phyloP scores from a whole-genome alignment of 805 yeast genomes.

The Nematodospora valgi region DNA sequence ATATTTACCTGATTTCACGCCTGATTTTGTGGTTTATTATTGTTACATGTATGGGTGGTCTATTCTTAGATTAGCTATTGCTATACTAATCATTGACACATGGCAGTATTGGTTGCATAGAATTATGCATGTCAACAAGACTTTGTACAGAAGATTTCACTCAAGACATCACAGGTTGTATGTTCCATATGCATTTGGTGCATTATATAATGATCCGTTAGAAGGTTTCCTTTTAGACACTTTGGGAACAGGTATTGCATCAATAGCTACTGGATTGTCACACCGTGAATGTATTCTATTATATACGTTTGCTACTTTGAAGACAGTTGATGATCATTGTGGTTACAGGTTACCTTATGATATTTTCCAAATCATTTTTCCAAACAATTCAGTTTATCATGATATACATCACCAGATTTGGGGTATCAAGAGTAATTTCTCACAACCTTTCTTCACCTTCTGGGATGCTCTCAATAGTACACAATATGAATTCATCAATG shows the following conservation, averaged over 20 bases:
- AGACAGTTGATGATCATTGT: conserved; percentile 98
- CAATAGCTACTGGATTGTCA: conserved; percentile 55
- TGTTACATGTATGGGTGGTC: conserved; percentile 67
- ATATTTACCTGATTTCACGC: conserved; percentile 38
- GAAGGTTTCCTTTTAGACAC: conserved; percentile 95
- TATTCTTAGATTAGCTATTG: conserved; percentile 49
- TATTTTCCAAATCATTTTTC: conserved; percentile 85
- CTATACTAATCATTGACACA: conserved; percentile 77
- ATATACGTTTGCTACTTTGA: conserved; percentile 86
- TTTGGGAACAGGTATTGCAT: conserved; percentile 84
- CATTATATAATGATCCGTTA: conserved; percentile 87
- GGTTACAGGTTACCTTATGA: conserved; percentile 95
- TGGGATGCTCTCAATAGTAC: conserved; percentile 83
- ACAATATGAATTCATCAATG: conserved; percentile 58
- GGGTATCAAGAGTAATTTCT: conserved; percentile 89
- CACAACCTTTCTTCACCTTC: conserved; percentile 93
- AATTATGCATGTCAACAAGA: conserved; percentile 78
- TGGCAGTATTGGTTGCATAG: conserved; percentile 96
- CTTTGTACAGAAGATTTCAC: conserved; percentile 77
- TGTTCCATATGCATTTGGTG: conserved; percentile 97
- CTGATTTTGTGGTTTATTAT: conserved; percentile 46
- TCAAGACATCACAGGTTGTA: conserved; percentile 92
- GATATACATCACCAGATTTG: conserved; percentile 97
- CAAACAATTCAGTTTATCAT: conserved; percentile 93
- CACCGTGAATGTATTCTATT: conserved; percentile 75